Conservation (phyloP, 2,329 filamentous ascomycete genomes). For the Fusarium brachygibbosum region DNA sequence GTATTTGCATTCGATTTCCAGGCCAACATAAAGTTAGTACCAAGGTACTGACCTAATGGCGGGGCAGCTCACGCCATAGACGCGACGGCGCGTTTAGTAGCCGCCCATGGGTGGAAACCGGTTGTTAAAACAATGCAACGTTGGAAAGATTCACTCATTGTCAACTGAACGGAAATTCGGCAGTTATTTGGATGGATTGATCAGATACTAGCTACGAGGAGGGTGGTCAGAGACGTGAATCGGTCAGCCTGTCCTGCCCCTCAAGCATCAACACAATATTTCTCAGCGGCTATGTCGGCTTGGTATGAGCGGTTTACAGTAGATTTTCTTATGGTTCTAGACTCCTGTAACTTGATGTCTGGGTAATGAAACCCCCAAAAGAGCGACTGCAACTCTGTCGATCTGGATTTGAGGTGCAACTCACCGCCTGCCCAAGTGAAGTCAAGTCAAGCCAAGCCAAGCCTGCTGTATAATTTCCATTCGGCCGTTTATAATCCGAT, state of each 20-base stretch:
- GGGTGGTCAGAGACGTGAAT: conserved; percentile 5
- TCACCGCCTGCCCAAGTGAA: conserved; percentile 35
- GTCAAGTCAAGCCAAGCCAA: conserved; percentile 10
- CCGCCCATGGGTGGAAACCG: conserved; percentile 34
- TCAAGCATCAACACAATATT: conserved; percentile 10
- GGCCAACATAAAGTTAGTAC: conserved; percentile 24
- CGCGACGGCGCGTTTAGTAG: conserved; percentile 45
- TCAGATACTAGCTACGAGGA: conserved; percentile 15
- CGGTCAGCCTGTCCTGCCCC: neutral
- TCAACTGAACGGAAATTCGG: conserved; percentile 4
- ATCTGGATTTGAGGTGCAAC: conserved; percentile 27
- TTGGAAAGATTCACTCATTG: conserved; percentile 1
- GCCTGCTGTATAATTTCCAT: neutral
- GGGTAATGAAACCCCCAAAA: conserved; percentile 36
- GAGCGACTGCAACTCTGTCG: conserved; percentile 27
- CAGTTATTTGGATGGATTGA: neutral
- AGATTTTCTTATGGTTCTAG: conserved; percentile 24
- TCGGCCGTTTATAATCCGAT: conserved; percentile 16
- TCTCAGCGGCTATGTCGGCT: conserved; percentile 42
- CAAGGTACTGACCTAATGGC: conserved; percentile 18
- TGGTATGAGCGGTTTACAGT: conserved; percentile 31
- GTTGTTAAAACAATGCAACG: conserved; percentile 26
- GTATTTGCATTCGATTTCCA: conserved; percentile 32
- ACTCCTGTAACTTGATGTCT: conserved; percentile 30
- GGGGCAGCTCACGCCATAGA: conserved; percentile 40